Base-by-base conservation (phyloP, 768 basidiomycete species). In the Rhodotorula paludigena region DNA sequence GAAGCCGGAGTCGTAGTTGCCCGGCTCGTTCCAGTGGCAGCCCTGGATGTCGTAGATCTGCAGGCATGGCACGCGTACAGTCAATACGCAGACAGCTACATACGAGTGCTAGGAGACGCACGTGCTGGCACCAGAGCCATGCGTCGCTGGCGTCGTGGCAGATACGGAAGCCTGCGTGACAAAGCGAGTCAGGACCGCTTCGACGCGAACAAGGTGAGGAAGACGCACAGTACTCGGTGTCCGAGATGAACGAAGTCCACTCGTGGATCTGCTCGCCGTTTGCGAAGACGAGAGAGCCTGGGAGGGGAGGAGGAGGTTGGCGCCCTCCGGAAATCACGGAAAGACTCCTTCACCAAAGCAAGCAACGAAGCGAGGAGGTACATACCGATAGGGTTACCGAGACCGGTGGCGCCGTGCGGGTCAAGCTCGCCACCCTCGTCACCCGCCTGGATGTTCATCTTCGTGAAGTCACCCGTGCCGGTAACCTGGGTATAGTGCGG, bases 401-500 rank as follows among this genome's bases (percentile, higher is more conserved):
- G 80, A 49, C 83, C 80, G 39, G 75, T 74, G 1, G 78, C 78
- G 9, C 80, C 81, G 76, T 82, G 63, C 28, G 79, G 79, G 70
- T 80, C 80, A 44, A 81, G 78, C 73, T 81, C 81, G 68, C 81
- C 81, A 65, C 81, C 81, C 33, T 71, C 66, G 63, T 82, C 82
- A 25, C 76, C 77, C 12, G 61, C 51, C 0, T 55, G 51, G 65
- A 82, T 77, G 78, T 82, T 81, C 69, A 82, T 72, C 71, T 78
- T 77, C 64, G 78, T 80, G 53, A 81, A 78, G 73, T 81, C 80
- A n/a, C 80, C 79, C 6, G 64, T 71, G n/a, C 69, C 69, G 28
- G 69, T 71, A 35, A 71, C 58, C 42, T 70, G 60, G 41, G 89
- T 55, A 76, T 85, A 89, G 76, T 86, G 85, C n/a, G 87, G 85